Conservation (phyloP, 176 grass and related monocot species). For the Juncus inflexus region DNA sequence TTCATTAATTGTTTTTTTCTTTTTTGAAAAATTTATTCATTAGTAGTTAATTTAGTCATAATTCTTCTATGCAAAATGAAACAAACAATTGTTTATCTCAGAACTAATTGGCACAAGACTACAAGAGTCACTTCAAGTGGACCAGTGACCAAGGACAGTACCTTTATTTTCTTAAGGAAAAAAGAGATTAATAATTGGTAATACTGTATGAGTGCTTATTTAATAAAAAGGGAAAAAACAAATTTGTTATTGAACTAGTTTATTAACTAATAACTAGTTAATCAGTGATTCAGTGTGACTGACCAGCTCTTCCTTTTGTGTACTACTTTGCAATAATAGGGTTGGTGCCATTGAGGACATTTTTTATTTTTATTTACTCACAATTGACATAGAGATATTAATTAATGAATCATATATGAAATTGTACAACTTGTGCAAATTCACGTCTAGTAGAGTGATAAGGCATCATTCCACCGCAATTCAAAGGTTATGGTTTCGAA, state of each 20-base stretch:
- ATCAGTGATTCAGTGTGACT: slow-evolving; percentile 3
- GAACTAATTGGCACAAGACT: not conserved
- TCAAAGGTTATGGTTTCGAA: too few species aligned
- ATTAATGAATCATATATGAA: too few species aligned
- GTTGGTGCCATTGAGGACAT: slow-evolving; percentile 2
- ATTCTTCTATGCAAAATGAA: too few species aligned
- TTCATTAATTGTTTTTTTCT: too few species aligned
- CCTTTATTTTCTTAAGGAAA: slow-evolving; percentile 23
- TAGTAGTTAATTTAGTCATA: too few species aligned
- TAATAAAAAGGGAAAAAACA: slow-evolving; percentile 14
- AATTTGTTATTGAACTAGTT: slow-evolving; percentile 10
- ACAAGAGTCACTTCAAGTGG: slow-evolving; percentile 25
- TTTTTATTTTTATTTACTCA: not conserved
- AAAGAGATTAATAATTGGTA: not conserved
- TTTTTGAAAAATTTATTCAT: too few species aligned
- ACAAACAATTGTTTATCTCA: too few species aligned
- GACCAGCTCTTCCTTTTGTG: slow-evolving; percentile 23
- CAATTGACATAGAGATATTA: too few species aligned
- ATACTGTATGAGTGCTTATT: slow-evolving; percentile 3
- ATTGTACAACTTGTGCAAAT: too few species aligned
- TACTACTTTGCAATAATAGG: slow-evolving; percentile 10
- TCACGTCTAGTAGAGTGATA: too few species aligned
- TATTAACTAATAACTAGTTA: slow-evolving; percentile 11
- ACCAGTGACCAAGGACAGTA: slow-evolving; percentile 6
- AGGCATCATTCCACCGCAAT: too few species aligned